These are phyloP conservation scores for Euclidium syriacum DNA, from an alignment of 345 rosid genomes.

Conservation along the genomic window DNA sequence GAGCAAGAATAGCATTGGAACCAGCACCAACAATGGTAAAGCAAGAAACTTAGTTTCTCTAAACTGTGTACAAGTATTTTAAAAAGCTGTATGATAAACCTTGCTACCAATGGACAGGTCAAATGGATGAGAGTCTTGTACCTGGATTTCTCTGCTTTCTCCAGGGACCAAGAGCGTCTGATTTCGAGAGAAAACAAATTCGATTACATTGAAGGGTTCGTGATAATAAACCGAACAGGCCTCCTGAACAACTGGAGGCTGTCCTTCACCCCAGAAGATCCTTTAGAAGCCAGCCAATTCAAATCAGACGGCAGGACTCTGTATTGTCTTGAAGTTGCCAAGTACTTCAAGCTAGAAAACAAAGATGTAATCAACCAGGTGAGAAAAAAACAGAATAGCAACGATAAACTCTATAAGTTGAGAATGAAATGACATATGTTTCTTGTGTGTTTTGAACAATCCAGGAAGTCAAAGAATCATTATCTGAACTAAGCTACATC, in stretches of 20 bases:
- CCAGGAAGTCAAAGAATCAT: constrained; percentile 61
- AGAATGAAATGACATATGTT: too few relatives aligned
- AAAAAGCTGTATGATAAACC: constrained; percentile 9
- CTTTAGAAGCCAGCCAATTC: constrained; percentile 71
- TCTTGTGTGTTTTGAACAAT: constrained; percentile 19
- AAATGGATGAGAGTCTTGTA: constrained; percentile 94
- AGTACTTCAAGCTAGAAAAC: constrained; percentile 49
- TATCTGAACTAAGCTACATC: constrained; percentile 61
- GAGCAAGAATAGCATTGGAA: constrained; percentile 79
- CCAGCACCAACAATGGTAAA: constrained; percentile 83
- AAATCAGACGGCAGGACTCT: constrained; percentile 70
- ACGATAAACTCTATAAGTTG: too few relatives aligned
- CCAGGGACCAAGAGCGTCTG: constrained; percentile 73
- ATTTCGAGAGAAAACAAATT: constrained; percentile 54
- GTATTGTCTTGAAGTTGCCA: constrained; percentile 86
- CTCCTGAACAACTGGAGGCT: constrained; percentile 80
- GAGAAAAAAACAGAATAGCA: constrained; percentile 10
- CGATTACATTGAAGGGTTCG: constrained; percentile 89
- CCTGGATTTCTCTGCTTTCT: constrained; percentile 62
- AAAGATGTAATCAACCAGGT: constrained; percentile 48
- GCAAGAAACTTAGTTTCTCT: constrained; percentile 3
- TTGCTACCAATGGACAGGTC: constrained; percentile 48
- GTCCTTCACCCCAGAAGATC: constrained; percentile 76
- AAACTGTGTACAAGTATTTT: neutral
- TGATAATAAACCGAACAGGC: constrained; percentile 79